Percentiles rank a stretch among this genome's conserved stretches.
phyloP scores from a whole-genome alignment of 2,329 filamentous ascomycete species.

The Clarireedia hainanense region DNA sequence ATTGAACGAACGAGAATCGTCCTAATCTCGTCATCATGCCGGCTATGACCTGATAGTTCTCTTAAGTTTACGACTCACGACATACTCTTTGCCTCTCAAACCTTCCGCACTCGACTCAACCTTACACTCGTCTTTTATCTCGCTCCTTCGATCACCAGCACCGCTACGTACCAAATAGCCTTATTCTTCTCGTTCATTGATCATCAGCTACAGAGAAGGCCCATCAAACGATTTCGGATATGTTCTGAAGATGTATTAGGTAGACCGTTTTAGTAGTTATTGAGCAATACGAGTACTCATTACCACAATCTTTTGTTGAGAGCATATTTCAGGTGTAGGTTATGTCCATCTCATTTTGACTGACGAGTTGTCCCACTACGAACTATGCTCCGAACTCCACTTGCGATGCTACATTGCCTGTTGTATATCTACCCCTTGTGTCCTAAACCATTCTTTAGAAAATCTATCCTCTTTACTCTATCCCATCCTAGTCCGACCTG shows the following conservation, averaged over 20 bases:
- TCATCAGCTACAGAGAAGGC: constrained; percentile 13
- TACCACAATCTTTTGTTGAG: neutral
- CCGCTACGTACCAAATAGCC: constrained; percentile 10
- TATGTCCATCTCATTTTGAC: neutral
- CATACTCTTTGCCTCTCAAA: constrained; percentile 17
- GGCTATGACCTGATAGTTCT: constrained; percentile 29
- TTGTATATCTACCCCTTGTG: neutral
- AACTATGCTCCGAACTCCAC: neutral
- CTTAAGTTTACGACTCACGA: constrained; percentile 28
- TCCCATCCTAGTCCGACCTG: neutral
- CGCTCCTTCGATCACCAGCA: constrained; percentile 19
- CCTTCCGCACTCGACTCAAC: constrained; percentile 14
- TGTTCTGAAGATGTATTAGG: constrained; percentile 22
- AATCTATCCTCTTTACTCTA: neutral
- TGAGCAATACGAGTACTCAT: constrained; percentile 7
- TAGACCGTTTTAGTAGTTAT: constrained; percentile 16
- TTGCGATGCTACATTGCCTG: neutral
- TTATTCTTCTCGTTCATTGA: constrained; percentile 18
- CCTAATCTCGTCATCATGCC: constrained; percentile 32
- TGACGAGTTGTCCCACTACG: neutral
- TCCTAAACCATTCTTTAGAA: too few relatives aligned
- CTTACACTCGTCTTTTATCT: constrained; percentile 19
- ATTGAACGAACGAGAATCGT: constrained; percentile 31
- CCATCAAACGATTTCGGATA: constrained; percentile 17
- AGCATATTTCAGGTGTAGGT: neutral